Evolutionary conservation across 202 grass and related monocot species (phyloP).

Genomic region (Saccharum hybrid): DNA sequence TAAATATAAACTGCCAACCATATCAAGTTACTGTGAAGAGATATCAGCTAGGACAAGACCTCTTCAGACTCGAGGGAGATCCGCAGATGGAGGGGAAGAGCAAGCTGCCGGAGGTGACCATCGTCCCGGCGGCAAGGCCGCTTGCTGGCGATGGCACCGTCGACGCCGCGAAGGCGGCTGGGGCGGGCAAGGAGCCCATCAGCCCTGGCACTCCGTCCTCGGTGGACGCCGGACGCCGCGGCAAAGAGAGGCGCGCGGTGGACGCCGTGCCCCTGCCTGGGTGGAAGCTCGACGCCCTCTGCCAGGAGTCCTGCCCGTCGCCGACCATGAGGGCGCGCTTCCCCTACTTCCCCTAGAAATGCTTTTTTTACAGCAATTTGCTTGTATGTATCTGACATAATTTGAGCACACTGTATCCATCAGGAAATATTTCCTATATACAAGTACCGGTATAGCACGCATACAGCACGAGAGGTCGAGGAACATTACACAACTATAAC

Average conservation of each 20-base stretch:
- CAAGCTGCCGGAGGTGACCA: slow-evolving; percentile 43
- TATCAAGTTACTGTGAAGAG: not conserved
- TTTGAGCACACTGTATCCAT: not conserved
- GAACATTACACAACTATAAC: no score
- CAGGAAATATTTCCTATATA: not conserved
- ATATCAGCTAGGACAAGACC: slow-evolving; percentile 10
- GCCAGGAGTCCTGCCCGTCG: slow-evolving; percentile 46
- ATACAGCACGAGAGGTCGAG: no score
- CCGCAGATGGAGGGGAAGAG: slow-evolving; percentile 48
- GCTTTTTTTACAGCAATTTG: no score
- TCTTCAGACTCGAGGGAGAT: not conserved
- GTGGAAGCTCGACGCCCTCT: slow-evolving; percentile 94
- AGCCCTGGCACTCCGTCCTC: slow-evolving; percentile 50
- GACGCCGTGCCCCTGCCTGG: slow-evolving; percentile 51
- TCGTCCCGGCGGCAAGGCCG: slow-evolving; percentile 28
- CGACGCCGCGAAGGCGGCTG: not conserved
- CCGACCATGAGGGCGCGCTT: slow-evolving; percentile 56
- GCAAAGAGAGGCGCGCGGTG: slow-evolving; percentile 16
- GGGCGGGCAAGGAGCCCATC: slow-evolving; percentile 44
- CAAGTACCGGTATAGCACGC: no score
- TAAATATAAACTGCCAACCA: slow-evolving; percentile 3
- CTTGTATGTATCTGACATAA: not conserved
- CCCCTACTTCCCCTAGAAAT: no score
- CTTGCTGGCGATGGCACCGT: not conserved
- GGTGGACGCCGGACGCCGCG: not conserved